phyloP scores from a whole-genome alignment of 768 basidiomycete species.

The Cyclocybe aegerita region DNA sequence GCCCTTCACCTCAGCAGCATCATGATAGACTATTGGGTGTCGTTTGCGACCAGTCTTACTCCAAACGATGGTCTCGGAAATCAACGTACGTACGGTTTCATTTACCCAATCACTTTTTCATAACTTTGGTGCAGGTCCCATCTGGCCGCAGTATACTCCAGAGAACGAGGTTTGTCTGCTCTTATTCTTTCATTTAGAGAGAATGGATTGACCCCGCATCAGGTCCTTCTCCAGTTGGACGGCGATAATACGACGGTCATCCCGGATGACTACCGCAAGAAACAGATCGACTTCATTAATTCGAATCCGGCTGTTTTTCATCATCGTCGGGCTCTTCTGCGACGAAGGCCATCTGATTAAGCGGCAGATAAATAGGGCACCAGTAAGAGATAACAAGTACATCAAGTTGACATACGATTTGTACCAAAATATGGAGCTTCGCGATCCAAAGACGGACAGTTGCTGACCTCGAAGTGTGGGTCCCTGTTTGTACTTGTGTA shows the following conservation, averaged over 20 bases:
- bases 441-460: too few relatives aligned
- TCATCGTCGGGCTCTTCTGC: neutral
- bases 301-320: conserved; percentile 12
- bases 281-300: conserved; percentile 30
- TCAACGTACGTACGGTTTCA: conserved; percentile 16
- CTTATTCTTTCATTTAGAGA: neutral
- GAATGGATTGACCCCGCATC: neutral
- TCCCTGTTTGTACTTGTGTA: too few relatives aligned
- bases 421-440: too few relatives aligned
- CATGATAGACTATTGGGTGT: conserved; percentile 41
- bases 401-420: too few relatives aligned
- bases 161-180: conserved; percentile 15
- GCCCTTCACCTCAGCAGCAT: conserved; percentile 16
- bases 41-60: conserved; percentile 30
- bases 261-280: conserved; percentile 29
- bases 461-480: too few relatives aligned
- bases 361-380: too few relatives aligned
- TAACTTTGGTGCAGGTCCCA: conserved; percentile 16
- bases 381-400: too few relatives aligned
- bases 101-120: neutral
- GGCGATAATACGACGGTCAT: conserved; percentile 26
- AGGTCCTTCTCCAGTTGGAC: conserved; percentile 32
- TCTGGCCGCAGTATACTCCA: conserved; percentile 26
- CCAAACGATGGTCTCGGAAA: conserved; percentile 33
- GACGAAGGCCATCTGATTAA: neutral